Conservation (phyloP, 208 protist species). For the Trypanosoma platydactyli region DNA sequence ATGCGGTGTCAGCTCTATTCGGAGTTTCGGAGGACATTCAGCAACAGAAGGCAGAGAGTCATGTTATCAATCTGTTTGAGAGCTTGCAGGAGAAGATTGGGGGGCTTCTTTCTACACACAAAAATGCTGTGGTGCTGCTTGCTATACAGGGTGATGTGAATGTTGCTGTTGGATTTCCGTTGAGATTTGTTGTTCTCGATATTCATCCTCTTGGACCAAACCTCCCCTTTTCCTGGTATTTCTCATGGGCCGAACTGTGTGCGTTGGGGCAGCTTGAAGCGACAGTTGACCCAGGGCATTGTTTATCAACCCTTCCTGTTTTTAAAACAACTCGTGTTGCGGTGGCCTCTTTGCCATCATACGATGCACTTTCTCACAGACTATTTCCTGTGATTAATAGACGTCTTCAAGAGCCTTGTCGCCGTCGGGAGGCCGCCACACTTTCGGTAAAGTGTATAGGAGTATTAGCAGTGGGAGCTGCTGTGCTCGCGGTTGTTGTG, state of each 20-base stretch:
- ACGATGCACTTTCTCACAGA: slow-evolving; percentile 28
- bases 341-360: slow-evolving; percentile 31
- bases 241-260: slow-evolving; percentile 48
- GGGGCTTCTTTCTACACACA: slow-evolving; percentile 2
- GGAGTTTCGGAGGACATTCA: neutral
- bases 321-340: slow-evolving; percentile 35
- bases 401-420: neutral
- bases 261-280: slow-evolving; percentile 38
- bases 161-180: neutral
- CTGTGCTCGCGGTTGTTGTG: slow-evolving; percentile 2
- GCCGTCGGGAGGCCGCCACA: no score
- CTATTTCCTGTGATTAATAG: slow-evolving; percentile 41
- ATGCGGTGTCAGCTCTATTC: slow-evolving; percentile 33
- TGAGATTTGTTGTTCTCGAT: slow-evolving; percentile 36
- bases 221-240: slow-evolving; percentile 44
- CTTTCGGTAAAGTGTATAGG: no score
- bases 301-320: slow-evolving; percentile 13
- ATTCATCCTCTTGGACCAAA: slow-evolving; percentile 34
- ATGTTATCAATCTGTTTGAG: slow-evolving; percentile 17
- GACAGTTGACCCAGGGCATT: neutral
- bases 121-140: slow-evolving; percentile 30
- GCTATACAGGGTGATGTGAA: slow-evolving; percentile 23
- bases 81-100: neutral
- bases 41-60: slow-evolving; percentile 12
- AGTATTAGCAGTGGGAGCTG: neutral